Evolutionary conservation across 164 flowering plant species (phyloP).

Genomic region (Chimonanthus salicifolius): DNA sequence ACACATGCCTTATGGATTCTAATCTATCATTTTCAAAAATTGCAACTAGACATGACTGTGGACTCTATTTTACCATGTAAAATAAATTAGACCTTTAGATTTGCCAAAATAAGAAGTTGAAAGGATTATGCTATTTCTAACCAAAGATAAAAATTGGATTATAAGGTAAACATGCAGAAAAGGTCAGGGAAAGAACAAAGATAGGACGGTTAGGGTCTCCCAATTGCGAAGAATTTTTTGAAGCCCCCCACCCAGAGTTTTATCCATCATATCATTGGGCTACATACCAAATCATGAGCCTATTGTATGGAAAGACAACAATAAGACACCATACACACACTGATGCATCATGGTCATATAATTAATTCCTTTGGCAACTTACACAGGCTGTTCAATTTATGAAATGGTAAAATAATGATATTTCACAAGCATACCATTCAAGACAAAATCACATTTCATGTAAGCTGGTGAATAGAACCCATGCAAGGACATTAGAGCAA

Average conservation of each 20-base stretch:
- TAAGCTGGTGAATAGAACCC: neutral
- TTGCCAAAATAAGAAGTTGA: neutral
- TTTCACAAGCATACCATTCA: neutral
- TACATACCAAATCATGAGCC: neutral
- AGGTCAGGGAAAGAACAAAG: too few species aligned
- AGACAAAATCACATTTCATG: too few species aligned
- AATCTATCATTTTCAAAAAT: neutral
- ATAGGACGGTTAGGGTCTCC: neutral
- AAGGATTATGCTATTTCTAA: neutral
- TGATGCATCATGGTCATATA: neutral
- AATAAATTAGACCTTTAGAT: too few species aligned
- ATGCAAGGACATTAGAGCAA: neutral
- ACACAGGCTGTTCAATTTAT: neutral
- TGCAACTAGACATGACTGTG: neutral
- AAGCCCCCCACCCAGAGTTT: neutral
- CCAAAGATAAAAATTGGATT: too few species aligned
- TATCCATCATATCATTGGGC: neutral
- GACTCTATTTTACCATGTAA: neutral
- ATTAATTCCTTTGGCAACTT: neutral
- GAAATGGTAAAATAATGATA: neutral
- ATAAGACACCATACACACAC: neutral
- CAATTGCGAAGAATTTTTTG: neutral
- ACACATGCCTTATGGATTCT: neutral
- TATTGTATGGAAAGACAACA: neutral
- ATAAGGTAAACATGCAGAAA: neutral